Conservation (phyloP, 1,284 basidiomycete species). For the Cerrena zonata region DNA sequence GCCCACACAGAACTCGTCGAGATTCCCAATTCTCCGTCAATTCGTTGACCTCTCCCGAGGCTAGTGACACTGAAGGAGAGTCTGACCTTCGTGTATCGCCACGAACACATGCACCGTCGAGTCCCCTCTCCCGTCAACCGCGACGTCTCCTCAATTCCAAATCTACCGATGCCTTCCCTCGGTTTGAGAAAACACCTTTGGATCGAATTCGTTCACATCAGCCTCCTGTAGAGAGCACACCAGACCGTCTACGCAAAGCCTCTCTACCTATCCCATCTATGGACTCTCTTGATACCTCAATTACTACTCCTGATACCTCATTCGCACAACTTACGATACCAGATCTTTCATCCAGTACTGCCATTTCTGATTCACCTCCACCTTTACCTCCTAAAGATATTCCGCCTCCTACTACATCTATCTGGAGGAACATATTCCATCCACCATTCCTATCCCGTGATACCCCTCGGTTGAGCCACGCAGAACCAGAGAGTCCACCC, state of each 20-base stretch:
- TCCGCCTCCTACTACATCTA: not conserved
- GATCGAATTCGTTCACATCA: not conserved
- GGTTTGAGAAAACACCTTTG: not conserved
- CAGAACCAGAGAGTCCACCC: constrained; percentile 19
- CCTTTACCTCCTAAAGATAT: not conserved
- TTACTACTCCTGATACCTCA: not conserved
- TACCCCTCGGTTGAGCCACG: constrained; percentile 12
- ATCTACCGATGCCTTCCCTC: not conserved
- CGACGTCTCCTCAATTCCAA: not conserved
- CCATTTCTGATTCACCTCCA: not conserved
- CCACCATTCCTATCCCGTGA: constrained; percentile 44
- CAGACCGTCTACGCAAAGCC: not conserved
- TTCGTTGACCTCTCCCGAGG: constrained; percentile 7
- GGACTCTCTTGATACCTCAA: not conserved
- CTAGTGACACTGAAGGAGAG: constrained; percentile 5
- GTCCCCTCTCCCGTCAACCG: not conserved
- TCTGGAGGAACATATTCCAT: constrained; percentile 47
- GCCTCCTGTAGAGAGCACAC: not conserved
- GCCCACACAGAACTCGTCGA: constrained; percentile 39
- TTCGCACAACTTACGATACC: not conserved
- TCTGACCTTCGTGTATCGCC: not conserved
- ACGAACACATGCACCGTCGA: not conserved
- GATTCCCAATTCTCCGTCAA: constrained; percentile 32
- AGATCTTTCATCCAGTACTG: not conserved
- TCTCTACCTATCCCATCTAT: not conserved